Evolutionary conservation across 2,329 filamentous ascomycete species (phyloP).

Genomic region (Colletotrichum lini): DNA sequence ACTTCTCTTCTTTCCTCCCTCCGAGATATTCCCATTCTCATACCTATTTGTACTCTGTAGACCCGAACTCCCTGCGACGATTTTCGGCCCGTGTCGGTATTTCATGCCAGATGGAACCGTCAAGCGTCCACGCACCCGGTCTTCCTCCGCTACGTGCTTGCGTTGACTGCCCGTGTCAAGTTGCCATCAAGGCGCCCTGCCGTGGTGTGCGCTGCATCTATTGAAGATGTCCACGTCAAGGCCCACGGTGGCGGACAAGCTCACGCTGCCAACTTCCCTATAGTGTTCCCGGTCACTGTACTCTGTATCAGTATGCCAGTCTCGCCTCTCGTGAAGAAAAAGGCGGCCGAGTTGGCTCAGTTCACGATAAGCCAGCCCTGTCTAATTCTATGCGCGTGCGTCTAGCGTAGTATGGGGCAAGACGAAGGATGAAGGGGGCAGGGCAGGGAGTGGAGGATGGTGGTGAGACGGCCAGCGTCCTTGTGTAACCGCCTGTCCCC

Average conservation of each 20-base stretch:
- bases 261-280: slow-evolving; percentile 25
- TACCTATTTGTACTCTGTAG: background rate
- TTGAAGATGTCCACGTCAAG: background rate
- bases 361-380: slow-evolving; percentile 30
- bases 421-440: background rate
- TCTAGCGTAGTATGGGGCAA: slow-evolving; percentile 34
- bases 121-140: background rate
- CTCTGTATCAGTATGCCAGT: background rate
- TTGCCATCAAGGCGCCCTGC: background rate
- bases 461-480: slow-evolving; percentile 38
- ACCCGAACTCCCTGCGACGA: background rate
- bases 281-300: background rate
- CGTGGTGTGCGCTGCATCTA: background rate
- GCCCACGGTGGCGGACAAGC: slow-evolving; percentile 12
- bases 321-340: slow-evolving; percentile 7
- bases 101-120: background rate
- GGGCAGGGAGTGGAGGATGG: background rate
- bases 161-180: slow-evolving; percentile 6
- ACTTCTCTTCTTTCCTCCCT: background rate
- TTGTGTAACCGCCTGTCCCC: slow-evolving; percentile 30
- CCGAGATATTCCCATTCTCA: slow-evolving; percentile 31
- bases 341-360: slow-evolving; percentile 17
- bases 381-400: slow-evolving; percentile 32
- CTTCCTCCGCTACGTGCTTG: slow-evolving; percentile 14
- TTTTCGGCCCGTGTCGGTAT: slow-evolving; percentile 14